These are phyloP conservation scores for Ceratocystis diversiconidia DNA, from an alignment of 2,329 filamentous ascomycete genomes.

Conservation along the genomic window DNA sequence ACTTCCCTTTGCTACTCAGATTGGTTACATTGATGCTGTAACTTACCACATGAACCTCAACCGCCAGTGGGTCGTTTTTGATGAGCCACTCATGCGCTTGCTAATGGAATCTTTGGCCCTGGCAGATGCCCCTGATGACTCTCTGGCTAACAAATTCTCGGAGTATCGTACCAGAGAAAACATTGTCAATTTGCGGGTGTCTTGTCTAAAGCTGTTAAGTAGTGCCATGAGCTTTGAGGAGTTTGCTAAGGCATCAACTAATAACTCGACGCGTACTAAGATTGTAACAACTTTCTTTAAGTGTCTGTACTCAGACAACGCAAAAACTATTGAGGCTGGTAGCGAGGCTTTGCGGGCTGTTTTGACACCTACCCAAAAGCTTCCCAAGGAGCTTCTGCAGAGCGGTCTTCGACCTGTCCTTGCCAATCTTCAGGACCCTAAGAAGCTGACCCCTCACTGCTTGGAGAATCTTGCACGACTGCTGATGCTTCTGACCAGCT, in stretches of 20 bases:
- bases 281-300: constrained; percentile 98
- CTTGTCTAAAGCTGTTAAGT: constrained; percentile 83
- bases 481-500: constrained; percentile 83
- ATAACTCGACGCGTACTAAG: constrained; percentile 44
- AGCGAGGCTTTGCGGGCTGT: constrained; percentile 83
- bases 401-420: constrained; percentile 89
- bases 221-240: constrained; percentile 89
- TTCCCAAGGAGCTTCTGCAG: constrained; percentile 90
- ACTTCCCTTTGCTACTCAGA: constrained; percentile 85
- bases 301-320: constrained; percentile 82
- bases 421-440: constrained; percentile 87
- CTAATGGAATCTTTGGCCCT: constrained; percentile 87
- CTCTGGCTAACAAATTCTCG: constrained; percentile 75
- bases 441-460: constrained; percentile 75
- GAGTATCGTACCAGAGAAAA: constrained; percentile 93
- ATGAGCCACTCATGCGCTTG: constrained; percentile 77
- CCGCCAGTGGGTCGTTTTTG: constrained; percentile 77
- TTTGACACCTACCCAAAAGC: constrained; percentile 71
- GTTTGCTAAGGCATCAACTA: constrained; percentile 58
- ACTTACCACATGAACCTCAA: constrained; percentile 88
- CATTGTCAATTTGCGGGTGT: constrained; percentile 80
- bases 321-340: constrained; percentile 83
- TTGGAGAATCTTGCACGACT: constrained; percentile 83
- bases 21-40: constrained; percentile 95
- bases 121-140: constrained; percentile 88